Evolutionary conservation across 1,284 basidiomycete genomes (phyloP).

Genomic region (Ceraceosorus guamensis): DNA sequence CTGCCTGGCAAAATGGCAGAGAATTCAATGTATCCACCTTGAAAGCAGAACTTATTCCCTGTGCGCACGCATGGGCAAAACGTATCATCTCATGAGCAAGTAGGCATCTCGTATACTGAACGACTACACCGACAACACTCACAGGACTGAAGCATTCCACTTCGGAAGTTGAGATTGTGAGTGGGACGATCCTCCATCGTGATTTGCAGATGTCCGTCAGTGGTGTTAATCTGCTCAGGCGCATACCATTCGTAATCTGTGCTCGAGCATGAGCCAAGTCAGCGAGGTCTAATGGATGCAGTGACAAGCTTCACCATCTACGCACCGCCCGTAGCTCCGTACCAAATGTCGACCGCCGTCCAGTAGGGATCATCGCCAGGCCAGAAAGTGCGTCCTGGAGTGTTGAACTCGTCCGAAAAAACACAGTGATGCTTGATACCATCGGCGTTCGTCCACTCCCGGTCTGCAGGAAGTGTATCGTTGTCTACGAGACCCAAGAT

Average conservation of each 20-base stretch:
- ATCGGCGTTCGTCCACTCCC: conserved; percentile 16
- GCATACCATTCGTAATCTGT: conserved; percentile 49
- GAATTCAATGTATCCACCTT: conserved; percentile 41
- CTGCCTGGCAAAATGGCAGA: conserved; percentile 29
- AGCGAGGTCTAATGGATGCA: no score
- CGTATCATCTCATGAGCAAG: no score
- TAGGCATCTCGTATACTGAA: no score
- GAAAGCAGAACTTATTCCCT: conserved; percentile 48
- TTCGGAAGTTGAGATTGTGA: conserved; percentile 43
- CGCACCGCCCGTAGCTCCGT: conserved; percentile 28
- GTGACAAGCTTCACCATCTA: no score
- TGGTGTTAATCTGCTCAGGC: conserved; percentile 42
- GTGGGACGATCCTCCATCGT: conserved; percentile 27
- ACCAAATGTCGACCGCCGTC: conserved; percentile 46
- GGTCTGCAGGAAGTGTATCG: conserved; percentile 24
- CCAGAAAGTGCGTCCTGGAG: conserved; percentile 59
- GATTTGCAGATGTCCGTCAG: conserved; percentile 31
- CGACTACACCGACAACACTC: no score
- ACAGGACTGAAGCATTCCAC: conserved; percentile 44
- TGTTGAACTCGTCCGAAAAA: conserved; percentile 64
- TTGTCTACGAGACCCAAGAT: conserved; percentile 22
- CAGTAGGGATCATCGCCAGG: conserved; percentile 46
- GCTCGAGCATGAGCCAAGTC: no score
- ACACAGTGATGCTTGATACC: conserved; percentile 55
- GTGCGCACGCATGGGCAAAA: no score